A percentile compares a stretch with the other conserved stretches of the same genome.
These are phyloP conservation scores for Aspergillus hiratsukae DNA, from an alignment of 2,329 filamentous ascomycete species.

Conservation along the genomic window DNA sequence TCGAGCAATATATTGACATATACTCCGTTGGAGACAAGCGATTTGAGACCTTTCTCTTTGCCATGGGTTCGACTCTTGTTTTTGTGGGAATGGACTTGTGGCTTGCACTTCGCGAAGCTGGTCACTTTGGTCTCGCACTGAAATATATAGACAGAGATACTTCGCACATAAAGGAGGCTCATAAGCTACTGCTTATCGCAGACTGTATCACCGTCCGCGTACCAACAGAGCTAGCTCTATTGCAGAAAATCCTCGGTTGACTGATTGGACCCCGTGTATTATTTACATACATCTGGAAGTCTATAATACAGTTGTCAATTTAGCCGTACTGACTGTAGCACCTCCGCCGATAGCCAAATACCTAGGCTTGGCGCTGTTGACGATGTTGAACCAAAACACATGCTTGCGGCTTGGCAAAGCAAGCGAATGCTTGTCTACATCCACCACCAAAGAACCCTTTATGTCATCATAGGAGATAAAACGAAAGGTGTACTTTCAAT, in stretches of 20 bases:
- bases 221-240: neutral
- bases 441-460: neutral
- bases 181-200: neutral
- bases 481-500: neutral
- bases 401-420: neutral
- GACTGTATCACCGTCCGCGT: neutral
- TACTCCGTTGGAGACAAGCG: neutral
- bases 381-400: neutral
- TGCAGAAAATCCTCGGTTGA: neutral
- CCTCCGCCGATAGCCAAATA: neutral
- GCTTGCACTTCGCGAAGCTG: neutral
- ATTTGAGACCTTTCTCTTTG: neutral
- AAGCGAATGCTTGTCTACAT: neutral
- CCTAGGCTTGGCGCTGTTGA: neutral
- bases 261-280: neutral
- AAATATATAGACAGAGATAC: neutral
- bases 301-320: neutral
- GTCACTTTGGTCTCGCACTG: neutral
- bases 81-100: too few relatives aligned
- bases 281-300: neutral
- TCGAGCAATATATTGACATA: neutral
- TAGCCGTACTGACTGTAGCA: neutral
- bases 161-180: neutral
- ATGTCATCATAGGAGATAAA: neutral
- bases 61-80: neutral